Evolutionary conservation across 306 rosid genomes (phyloP), one percentile per base, ranked within the genome.

Genomic region (Cicer yamashitae): DNA sequence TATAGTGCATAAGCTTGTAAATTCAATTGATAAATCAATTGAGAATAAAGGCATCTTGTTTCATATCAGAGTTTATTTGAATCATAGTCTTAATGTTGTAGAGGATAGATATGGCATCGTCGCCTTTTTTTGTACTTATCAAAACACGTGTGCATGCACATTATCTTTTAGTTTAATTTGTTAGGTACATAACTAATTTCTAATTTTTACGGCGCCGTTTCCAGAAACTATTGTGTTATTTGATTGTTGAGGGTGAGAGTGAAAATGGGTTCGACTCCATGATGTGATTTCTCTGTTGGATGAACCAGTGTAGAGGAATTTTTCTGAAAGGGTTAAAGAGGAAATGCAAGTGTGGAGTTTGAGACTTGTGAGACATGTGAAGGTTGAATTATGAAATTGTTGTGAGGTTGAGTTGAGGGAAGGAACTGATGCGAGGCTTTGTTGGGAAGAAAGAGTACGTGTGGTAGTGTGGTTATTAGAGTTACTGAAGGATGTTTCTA

Each of bases 151-250:
- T 9, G 59, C 8, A 3, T 8, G 25, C 15, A 53, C 15, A 70
- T 30, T 50, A 40, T 63, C n/a, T n/a, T n/a, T n/a, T n/a, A n/a
- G n/a, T n/a, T n/a, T n/a, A n/a, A n/a, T n/a, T n/a, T n/a, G n/a
- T n/a, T n/a, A n/a, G n/a, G n/a, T n/a, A n/a, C n/a, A n/a, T 17
- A 17, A 17, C 18, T 17, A 17, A 17, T 17, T 17, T 17, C 18
- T 17, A 17, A 17, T 17, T 79, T 94, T 94, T 4, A 94, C 93
- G 0, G 97, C 96, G 41, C 98, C 96, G 12, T 90, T 89, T 57
- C 97, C 96, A 0, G 96, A 85, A 10, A 84, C 79, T 56, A 82
- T 15, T 17, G 57, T 66, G 38, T 51, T 44, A 51, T 60, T 45
- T 68, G 22, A 38, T 68, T 73, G 58, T 71, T 70, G 62, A 1